Evolutionary conservation across 2,329 filamentous ascomycete genomes (phyloP), one percentile per base, ranked within the genome.

Genomic region (Hymenoscyphus fraxineus): DNA sequence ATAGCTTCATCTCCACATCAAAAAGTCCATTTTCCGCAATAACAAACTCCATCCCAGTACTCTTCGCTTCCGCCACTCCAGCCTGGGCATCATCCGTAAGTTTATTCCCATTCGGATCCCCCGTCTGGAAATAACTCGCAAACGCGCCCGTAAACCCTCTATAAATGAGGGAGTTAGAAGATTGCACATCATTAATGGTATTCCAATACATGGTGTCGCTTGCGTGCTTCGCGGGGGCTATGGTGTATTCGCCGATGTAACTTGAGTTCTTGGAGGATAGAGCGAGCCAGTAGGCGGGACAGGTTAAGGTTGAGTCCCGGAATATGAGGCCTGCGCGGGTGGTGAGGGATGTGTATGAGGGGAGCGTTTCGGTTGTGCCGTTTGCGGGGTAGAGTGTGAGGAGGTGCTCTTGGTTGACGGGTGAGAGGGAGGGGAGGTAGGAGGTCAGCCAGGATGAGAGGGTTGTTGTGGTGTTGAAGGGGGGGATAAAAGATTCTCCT

Each of bases 151-250:
- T 74, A 66, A 81, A 88, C 12, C 83, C 85, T 19, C 81, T 66
- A 66, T 88, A 88, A 6, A 83, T 82, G 0, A 83, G 66, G 0
- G 80, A 78, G 65, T 88, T 79, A 0, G 79, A 77, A 63, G 80
- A 71, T 65, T 88, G 86, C 2, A 84, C 74, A 0, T 78, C 62
- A 64, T 84, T 84, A 69, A 86, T 72, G 40, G 77, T 77, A 68
- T 88, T 84, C 85, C 85, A 88, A 81, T 83, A 63, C 56, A 79
- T 78, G 5, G 81, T 83, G 72, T 88, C 86, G 64, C 79, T 82
- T 0, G 80, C 85, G 72, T 88, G 85, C 65, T 79, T 83, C 0
- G 86, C 85, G 0, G 85, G 85, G 6, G 76, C 71, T 61, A 87
- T 87, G 0, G 81, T 83, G 68, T 88, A 88, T 72, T 88, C 83